Evolutionary conservation across 768 basidiomycete genomes (phyloP), one percentile per base, ranked within the genome.

Genomic region (Xerocomellus chrysenteron): DNA sequence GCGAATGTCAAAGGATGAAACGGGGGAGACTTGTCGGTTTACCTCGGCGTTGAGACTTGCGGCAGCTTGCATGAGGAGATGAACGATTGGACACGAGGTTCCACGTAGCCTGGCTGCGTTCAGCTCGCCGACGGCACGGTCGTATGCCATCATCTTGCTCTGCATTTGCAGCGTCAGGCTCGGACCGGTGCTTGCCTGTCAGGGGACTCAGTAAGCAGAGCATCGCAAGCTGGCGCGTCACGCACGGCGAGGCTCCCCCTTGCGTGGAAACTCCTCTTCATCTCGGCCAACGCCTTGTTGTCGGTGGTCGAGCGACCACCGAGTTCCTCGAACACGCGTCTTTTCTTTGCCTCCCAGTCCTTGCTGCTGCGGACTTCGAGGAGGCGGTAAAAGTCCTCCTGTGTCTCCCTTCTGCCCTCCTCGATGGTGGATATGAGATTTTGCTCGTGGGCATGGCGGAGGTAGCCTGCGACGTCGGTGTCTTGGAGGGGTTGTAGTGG

Each of bases 101-200:
- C 84, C 87, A 3, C 86, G 82, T 17, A 87, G 74, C 42, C 94
- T 78, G 1, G 90, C 82, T 39, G 78, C 72, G 74, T 97, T 94
- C 49, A 98, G 76, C 24, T 91, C 85, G 8, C 82, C 77, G 42
- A 98, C 77, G 33, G 90, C 86, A 47, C 85, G 84, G 76, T 95
- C 91, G 70, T 98, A 99, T 13, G 85, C 87, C 89, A 98, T 92
- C 94, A 98, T 94, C 74, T 91, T 92, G 73, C 82, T 85, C 71
- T 95, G 94, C 87, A 90, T 90, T 67, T 92, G 89, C 40, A 90
- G 70, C 14, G 80, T 84, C 21, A 87, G 73, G 56, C 79, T 84
- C 1, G 87, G 84, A 1, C 79, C 75, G 1, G 77, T 73, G 52
- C 76, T 75, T 43, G 79, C 68, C 75, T 80, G 57, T 12, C 46